Percentiles rank a stretch among this genome's conserved stretches.
Conservation (phyloP, 768 basidiomycete species). For the Porphyrellus cyaneotinctus region DNA sequence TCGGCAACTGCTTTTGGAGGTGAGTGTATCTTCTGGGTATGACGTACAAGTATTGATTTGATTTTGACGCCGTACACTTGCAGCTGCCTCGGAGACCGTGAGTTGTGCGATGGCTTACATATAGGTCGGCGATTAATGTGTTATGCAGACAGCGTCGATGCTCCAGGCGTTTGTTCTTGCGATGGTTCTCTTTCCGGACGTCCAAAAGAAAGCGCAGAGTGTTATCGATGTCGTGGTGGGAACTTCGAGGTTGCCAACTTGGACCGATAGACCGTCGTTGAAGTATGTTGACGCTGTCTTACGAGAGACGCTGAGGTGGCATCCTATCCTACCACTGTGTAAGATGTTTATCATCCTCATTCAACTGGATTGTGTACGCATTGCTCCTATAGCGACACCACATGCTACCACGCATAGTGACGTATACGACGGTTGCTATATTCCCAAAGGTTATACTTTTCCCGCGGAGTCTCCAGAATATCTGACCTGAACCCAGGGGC, state of each 20-base stretch:
- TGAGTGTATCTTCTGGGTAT: not conserved
- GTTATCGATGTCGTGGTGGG: conserved; percentile 21
- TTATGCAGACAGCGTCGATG: too few relatives aligned
- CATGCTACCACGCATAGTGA: conserved; percentile 22
- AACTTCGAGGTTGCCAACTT: too few relatives aligned
- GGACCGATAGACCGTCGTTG: too few relatives aligned
- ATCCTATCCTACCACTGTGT: conserved; percentile 24
- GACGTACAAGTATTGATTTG: not conserved
- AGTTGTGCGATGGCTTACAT: not conserved
- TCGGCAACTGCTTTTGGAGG: conserved; percentile 22
- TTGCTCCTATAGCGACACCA: conserved; percentile 5
- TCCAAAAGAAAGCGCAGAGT: conserved; percentile 9
- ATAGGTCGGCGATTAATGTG: too few relatives aligned
- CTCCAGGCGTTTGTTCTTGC: too few relatives aligned
- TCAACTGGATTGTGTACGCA: not conserved
- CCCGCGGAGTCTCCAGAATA: not conserved
- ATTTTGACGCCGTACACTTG: not conserved
- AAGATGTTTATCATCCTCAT: not conserved
- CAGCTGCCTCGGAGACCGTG: conserved; percentile 20
- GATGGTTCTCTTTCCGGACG: too few relatives aligned
- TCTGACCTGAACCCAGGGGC: conserved; percentile 15
- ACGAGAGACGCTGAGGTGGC: not conserved
- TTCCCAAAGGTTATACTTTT: conserved; percentile 21
- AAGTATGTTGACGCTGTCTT: conserved; percentile 18
- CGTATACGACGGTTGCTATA: conserved; percentile 24